These are phyloP conservation scores for Russula virescens DNA, from an alignment of 768 basidiomycete species.

Conservation along the genomic window DNA sequence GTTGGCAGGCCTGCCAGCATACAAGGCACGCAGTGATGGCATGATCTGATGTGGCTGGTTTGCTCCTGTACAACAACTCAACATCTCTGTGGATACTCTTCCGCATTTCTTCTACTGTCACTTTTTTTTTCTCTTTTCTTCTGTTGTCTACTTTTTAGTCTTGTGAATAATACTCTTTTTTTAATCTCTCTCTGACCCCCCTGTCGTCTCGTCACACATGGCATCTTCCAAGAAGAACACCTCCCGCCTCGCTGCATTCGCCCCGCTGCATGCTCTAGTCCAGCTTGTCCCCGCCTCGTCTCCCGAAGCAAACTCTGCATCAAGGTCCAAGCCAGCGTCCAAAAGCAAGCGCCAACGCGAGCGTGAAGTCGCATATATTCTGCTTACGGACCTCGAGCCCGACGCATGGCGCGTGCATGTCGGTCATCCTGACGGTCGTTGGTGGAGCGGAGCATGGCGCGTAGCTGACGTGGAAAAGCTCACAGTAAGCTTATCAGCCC, in stretches of 20 bases:
- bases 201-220: neutral
- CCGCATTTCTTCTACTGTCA: neutral
- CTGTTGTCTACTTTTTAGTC: neutral
- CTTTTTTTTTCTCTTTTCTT: neutral
- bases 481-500: neutral
- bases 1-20: no score
- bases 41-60: neutral
- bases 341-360: neutral
- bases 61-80: no score
- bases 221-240: neutral
- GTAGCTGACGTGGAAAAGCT: constrained; percentile 4
- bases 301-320: neutral
- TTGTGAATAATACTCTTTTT: neutral
- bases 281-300: constrained; percentile 6
- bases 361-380: neutral
- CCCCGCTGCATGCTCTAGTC: constrained; percentile 11
- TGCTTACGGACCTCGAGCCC: constrained; percentile 5
- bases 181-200: neutral
- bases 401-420: constrained; percentile 15
- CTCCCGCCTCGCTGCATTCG: constrained; percentile 9
- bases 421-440: constrained; percentile 14
- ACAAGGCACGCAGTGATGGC: no score
- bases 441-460: constrained; percentile 18
- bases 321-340: neutral
- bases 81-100: neutral